phyloP scores from a whole-genome alignment of 2,329 filamentous ascomycete species.

The Sarocladium oryzae region DNA sequence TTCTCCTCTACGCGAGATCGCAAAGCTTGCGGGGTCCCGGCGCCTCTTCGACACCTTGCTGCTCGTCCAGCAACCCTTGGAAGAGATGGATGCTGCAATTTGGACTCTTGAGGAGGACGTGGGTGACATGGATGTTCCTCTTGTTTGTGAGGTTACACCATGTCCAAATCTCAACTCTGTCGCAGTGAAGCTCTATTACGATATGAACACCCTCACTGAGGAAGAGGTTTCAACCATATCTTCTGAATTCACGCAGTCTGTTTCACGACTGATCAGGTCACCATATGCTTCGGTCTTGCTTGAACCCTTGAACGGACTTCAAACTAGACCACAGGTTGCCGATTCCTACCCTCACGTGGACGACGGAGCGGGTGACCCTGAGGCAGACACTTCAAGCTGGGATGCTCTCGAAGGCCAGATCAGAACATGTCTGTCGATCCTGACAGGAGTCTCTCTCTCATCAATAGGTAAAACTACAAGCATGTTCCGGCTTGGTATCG shows the following conservation, averaged over 20 bases:
- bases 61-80: constrained; percentile 63
- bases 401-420: constrained; percentile 44
- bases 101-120: constrained; percentile 53
- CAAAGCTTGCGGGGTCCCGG: not conserved
- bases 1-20: constrained; percentile 53
- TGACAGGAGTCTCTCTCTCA: constrained; percentile 39
- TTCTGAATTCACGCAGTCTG: constrained; percentile 24
- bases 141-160: constrained; percentile 71
- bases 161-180: constrained; percentile 44
- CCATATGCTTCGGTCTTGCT: constrained; percentile 19
- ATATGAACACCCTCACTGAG: constrained; percentile 34
- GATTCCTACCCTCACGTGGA: not conserved
- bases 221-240: constrained; percentile 22
- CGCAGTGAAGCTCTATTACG: constrained; percentile 55
- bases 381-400: constrained; percentile 31
- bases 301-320: not conserved
- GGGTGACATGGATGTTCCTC: constrained; percentile 64
- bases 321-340: not conserved
- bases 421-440: constrained; percentile 47
- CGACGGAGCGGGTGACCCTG: not conserved
- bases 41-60: constrained; percentile 73
- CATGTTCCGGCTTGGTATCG: constrained; percentile 82
- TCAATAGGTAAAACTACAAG: constrained; percentile 40
- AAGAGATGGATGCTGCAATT: constrained; percentile 46
- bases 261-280: constrained; percentile 19